These are phyloP conservation scores for Erythrophleum ivorense DNA, from an alignment of 331 rosid species.

Conservation along the genomic window DNA sequence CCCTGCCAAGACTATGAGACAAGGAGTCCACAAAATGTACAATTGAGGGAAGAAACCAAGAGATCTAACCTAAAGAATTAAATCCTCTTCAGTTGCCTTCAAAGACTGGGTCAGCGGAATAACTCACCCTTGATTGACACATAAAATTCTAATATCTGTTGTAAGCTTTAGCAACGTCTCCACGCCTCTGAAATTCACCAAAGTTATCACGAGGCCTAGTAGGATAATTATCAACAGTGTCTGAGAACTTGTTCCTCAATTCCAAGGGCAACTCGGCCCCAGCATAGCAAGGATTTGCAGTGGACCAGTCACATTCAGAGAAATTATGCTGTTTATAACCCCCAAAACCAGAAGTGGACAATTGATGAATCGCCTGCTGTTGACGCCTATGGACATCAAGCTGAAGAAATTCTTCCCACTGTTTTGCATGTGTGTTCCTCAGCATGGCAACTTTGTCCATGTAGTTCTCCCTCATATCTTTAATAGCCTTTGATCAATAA, in stretches of 20 bases:
- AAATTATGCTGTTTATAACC: not conserved
- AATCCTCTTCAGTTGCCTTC: constrained; percentile 38
- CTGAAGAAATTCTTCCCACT: not conserved
- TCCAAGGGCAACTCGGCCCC: no score
- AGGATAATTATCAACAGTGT: constrained; percentile 54
- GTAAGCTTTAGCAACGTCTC: constrained; percentile 71
- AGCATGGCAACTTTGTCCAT: no score
- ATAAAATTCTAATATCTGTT: constrained; percentile 64
- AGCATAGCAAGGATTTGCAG: no score
- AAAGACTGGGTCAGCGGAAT: constrained; percentile 40
- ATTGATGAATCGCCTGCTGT: not conserved
- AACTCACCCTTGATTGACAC: constrained; percentile 68
- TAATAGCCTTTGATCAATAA: no score
- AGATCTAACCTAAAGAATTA: constrained; percentile 31
- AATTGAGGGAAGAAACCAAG: constrained; percentile 35
- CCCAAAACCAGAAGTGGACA: no score
- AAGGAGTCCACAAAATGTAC: constrained; percentile 37
- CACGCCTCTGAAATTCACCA: constrained; percentile 78
- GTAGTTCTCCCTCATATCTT: no score
- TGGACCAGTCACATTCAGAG: not conserved
- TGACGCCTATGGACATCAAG: not conserved
- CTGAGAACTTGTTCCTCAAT: no score
- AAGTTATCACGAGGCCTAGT: constrained; percentile 72
- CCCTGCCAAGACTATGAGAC: constrained; percentile 34
- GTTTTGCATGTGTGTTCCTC: no score